phyloP scores from a whole-genome alignment of 345 rosid genomes.

The Iberis pinnata region DNA sequence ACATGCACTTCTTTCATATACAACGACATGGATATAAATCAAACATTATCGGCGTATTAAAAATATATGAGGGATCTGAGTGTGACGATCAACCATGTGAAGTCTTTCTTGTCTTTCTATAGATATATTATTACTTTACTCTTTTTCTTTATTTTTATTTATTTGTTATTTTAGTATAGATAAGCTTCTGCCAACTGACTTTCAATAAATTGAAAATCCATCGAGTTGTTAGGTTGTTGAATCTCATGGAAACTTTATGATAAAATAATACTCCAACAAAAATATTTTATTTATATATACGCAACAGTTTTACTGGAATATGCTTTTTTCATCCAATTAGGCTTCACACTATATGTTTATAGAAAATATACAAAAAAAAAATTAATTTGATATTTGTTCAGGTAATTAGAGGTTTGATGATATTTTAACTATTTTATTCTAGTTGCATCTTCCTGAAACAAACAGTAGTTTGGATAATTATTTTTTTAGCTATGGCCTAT shows the following conservation, averaged over 20 bases:
- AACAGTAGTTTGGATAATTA: too few relatives aligned
- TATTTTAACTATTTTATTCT: too few relatives aligned
- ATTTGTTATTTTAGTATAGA: conserved; percentile 5
- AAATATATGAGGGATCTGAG: too few relatives aligned
- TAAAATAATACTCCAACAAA: too few relatives aligned
- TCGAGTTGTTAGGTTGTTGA: conserved; percentile 16
- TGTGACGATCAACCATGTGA: conserved; percentile 26
- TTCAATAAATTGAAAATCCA: conserved; percentile 21
- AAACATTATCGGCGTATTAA: not conserved
- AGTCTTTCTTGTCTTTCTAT: not conserved
- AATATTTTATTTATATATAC: not conserved
- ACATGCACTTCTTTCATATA: conserved; percentile 9
- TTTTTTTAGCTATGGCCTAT: too few relatives aligned
- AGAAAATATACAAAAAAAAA: too few relatives aligned
- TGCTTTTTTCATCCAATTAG: too few relatives aligned
- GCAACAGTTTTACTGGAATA: too few relatives aligned
- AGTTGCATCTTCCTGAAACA: too few relatives aligned
- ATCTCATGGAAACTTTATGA: not conserved
- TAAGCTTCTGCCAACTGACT: conserved; percentile 24
- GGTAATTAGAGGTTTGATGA: too few relatives aligned
- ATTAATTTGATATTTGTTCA: too few relatives aligned
- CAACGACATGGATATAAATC: conserved; percentile 16
- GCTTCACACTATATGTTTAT: too few relatives aligned
- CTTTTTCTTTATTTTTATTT: not conserved
- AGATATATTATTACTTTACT: not conserved